phyloP scores from a whole-genome alignment of 192 early-diverging fungal species.

The Backusella circina region DNA sequence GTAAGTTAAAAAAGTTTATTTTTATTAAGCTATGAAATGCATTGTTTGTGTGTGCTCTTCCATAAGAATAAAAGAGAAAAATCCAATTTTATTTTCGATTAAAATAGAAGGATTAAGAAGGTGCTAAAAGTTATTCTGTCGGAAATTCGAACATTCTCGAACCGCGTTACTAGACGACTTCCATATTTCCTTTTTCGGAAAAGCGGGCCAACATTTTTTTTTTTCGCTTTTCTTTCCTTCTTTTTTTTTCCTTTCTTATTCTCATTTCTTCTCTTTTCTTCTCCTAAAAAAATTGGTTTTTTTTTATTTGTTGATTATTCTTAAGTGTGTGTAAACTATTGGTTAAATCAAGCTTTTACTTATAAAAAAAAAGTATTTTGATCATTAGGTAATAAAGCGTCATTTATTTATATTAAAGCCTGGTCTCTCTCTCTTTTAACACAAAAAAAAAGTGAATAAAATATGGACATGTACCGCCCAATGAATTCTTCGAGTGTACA shows the following conservation, averaged over 20 bases:
- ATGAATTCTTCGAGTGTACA: neutral
- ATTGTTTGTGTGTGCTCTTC: neutral
- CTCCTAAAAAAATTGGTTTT: neutral
- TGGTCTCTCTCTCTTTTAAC: neutral
- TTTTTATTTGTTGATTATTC: neutral
- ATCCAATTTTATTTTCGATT: neutral
- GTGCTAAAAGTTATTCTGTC: neutral
- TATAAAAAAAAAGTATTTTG: neutral
- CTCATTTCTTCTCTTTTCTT: neutral
- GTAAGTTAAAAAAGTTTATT: neutral
- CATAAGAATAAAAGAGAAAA: neutral
- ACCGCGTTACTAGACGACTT: neutral
- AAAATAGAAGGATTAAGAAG: neutral
- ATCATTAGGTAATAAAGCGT: neutral
- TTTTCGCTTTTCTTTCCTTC: neutral
- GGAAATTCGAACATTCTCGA: neutral
- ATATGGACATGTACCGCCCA: neutral
- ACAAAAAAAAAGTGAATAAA: neutral
- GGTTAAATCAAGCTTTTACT: neutral
- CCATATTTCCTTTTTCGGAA: neutral
- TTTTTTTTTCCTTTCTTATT: neutral
- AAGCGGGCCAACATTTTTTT: neutral
- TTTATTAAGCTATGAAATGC: neutral
- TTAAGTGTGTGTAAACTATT: neutral
- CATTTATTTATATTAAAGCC: neutral